Conservation (phyloP, 2,329 filamentous ascomycete genomes). For the Aspergillus caelatus region DNA sequence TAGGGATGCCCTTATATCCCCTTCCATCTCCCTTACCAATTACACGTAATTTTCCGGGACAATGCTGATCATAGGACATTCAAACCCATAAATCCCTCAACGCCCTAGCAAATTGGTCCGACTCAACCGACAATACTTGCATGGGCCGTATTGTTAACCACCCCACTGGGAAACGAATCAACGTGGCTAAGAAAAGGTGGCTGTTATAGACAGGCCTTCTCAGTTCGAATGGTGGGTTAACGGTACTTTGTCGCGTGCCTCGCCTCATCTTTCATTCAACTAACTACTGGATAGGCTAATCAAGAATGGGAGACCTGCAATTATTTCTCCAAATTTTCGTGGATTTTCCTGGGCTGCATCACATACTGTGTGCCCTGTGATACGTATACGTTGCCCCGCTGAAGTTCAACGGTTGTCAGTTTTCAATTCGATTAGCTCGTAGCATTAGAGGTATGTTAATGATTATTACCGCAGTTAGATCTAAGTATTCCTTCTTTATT, state of each 20-base stretch:
- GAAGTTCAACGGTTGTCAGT: background rate
- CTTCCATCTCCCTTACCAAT: background rate
- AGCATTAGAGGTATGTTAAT: background rate
- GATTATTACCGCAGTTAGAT: no score
- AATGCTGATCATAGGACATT: conserved; percentile 6
- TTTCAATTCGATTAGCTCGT: background rate
- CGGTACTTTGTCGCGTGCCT: background rate
- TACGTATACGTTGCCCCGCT: background rate
- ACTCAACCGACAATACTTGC: background rate
- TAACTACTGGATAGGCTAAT: background rate
- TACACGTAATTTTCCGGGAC: background rate
- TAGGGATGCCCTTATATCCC: background rate
- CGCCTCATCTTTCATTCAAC: background rate
- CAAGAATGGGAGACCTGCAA: background rate
- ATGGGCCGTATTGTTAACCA: background rate
- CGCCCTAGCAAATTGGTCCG: background rate
- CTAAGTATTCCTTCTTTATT: no score
- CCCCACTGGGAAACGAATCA: background rate
- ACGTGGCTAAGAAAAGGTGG: background rate
- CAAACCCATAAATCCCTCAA: conserved; percentile 9
- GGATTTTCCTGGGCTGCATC: background rate
- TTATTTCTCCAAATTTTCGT: background rate
- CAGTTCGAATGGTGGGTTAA: background rate
- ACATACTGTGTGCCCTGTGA: background rate
- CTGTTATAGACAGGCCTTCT: background rate